A percentile compares a stretch with the other conserved stretches of the same genome.
Evolutionary conservation across 768 basidiomycete species (phyloP).

Genomic region (Lanmaoa rubissima): DNA sequence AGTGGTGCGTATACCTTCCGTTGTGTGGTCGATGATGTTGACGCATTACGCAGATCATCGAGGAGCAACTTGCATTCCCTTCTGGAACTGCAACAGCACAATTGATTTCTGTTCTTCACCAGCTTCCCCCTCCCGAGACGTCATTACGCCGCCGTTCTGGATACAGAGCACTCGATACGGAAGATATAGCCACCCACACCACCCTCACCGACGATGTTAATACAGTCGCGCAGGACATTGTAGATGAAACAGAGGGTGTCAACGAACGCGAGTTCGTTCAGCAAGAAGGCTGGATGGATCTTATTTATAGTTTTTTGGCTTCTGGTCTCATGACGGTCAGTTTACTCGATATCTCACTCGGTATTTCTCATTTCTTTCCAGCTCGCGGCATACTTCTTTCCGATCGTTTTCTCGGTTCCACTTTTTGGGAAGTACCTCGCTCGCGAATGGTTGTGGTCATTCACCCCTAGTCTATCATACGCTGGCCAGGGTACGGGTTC

Average conservation of each 20-base stretch:
- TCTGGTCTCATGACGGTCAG: conserved; percentile 77
- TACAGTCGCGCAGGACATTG: conserved; percentile 22
- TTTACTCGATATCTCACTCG: neutral
- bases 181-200: conserved; percentile 29
- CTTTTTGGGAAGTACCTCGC: conserved; percentile 83
- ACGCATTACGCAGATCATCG: conserved; percentile 62
- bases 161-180: conserved; percentile 44
- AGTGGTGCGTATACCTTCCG: conserved; percentile 57
- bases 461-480: conserved; percentile 88
- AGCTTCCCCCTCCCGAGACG: conserved; percentile 64
- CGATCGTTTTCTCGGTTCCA: conserved; percentile 83
- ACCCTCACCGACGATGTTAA: conserved; percentile 1
- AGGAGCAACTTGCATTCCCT: conserved; percentile 92
- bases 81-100: conserved; percentile 97
- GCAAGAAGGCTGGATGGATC: conserved; percentile 72
- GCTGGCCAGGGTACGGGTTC: conserved; percentile 73
- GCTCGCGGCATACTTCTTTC: conserved; percentile 88
- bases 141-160: conserved; percentile 53
- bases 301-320: conserved; percentile 74
- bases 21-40: conserved; percentile 3
- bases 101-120: conserved; percentile 86
- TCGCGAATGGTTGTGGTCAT: conserved; percentile 88
- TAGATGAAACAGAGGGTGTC: conserved; percentile 24
- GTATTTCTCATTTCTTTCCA: conserved; percentile 30
- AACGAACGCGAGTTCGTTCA: conserved; percentile 50